phyloP scores from a whole-genome alignment of 2,329 filamentous ascomycete species.

The Cercospora canescens region DNA sequence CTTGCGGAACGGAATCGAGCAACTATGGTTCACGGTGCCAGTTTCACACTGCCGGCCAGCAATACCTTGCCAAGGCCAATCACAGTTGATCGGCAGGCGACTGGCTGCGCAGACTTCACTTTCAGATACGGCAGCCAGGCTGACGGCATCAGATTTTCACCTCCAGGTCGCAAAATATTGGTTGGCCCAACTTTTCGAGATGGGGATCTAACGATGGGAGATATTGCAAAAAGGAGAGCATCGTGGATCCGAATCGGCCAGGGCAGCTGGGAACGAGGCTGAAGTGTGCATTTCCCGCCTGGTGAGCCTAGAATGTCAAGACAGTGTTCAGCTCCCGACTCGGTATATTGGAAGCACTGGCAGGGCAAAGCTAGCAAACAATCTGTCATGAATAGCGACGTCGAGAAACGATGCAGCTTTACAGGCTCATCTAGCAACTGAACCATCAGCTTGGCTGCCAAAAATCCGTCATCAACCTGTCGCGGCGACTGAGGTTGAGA shows the following conservation, averaged over 20 bases:
- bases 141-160: background rate
- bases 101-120: background rate
- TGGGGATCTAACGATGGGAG: too few relatives aligned
- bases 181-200: background rate
- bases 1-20: too few relatives aligned
- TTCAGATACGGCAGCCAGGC: background rate
- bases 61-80: background rate
- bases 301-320: background rate
- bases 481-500: too few relatives aligned
- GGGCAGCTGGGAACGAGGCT: background rate
- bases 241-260: too few relatives aligned
- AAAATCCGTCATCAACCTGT: too few relatives aligned
- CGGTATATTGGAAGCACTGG: too few relatives aligned
- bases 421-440: background rate
- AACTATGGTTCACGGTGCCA: too few relatives aligned
- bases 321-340: background rate
- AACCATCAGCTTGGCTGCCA: background rate
- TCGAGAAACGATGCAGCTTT: background rate
- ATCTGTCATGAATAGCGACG: background rate
- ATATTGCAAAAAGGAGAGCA: too few relatives aligned
- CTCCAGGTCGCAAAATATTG: background rate
- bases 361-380: background rate
- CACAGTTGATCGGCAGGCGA: background rate
- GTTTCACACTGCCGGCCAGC: background rate
- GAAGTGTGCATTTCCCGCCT: background rate